Percentiles rank a stretch among this genome's conserved stretches.
phyloP scores from a whole-genome alignment of 1,284 basidiomycete genomes.

The Apiotrichum laibachii region DNA sequence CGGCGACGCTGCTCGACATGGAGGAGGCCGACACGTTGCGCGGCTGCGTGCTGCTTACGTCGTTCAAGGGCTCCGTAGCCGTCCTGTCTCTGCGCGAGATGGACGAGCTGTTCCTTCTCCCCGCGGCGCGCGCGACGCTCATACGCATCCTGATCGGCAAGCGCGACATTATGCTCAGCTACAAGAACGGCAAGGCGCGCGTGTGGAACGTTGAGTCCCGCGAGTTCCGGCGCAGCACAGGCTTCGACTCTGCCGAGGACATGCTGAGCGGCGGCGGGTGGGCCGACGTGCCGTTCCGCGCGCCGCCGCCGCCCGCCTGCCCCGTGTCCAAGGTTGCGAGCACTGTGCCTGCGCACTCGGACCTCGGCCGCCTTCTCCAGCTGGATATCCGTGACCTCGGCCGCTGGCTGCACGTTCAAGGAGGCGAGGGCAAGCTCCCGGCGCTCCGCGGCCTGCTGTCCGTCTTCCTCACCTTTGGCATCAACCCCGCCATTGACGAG shows the following conservation, averaged over 20 bases:
- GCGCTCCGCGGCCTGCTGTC: slow-evolving; percentile 47
- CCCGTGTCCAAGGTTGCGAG: slow-evolving; percentile 18
- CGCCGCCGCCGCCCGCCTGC: slow-evolving; percentile 2
- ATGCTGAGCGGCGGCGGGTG: slow-evolving; percentile 68
- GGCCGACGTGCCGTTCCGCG: slow-evolving; percentile 60
- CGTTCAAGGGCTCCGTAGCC: slow-evolving; percentile 75
- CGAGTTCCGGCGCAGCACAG: slow-evolving; percentile 83
- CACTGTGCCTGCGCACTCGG: slow-evolving; percentile 5
- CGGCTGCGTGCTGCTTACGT: slow-evolving; percentile 70
- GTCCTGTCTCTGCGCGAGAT: slow-evolving; percentile 72
- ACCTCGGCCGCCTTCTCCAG: slow-evolving; percentile 26
- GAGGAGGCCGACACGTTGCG: slow-evolving; percentile 58
- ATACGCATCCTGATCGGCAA: slow-evolving; percentile 64
- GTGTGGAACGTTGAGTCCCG: slow-evolving; percentile 83
- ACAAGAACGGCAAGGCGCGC: slow-evolving; percentile 71
- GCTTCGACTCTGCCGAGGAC: slow-evolving; percentile 70
- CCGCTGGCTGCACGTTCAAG: slow-evolving; percentile 22
- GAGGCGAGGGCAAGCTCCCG: slow-evolving; percentile 24
- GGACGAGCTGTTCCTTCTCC: slow-evolving; percentile 72
- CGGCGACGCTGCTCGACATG: slow-evolving; percentile 27
- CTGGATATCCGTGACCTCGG: slow-evolving; percentile 32
- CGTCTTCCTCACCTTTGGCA: slow-evolving; percentile 53
- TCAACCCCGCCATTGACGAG: slow-evolving; percentile 63
- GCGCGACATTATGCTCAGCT: slow-evolving; percentile 72
- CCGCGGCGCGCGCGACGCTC: slow-evolving; percentile 68